A percentile compares a stretch with the other conserved stretches of the same genome.
phyloP scores from a whole-genome alignment of 192 early-diverging fungal species.

The Coemansia sp. region DNA sequence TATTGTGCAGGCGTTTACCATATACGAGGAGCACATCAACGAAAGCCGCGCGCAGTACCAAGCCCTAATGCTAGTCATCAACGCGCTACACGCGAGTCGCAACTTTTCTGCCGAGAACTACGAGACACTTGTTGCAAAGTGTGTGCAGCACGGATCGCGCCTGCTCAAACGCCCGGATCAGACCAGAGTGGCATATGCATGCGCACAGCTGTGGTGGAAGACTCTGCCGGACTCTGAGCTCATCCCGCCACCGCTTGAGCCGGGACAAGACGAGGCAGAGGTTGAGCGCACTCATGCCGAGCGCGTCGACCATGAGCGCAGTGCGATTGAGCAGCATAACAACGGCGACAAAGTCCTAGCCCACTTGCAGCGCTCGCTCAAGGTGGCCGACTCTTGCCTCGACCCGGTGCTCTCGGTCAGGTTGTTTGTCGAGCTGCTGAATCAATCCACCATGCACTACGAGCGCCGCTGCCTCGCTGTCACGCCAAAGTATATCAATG shows the following conservation, averaged over 20 bases:
- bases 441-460: constrained; percentile 93
- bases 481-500: constrained; percentile 89
- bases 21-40: constrained; percentile 95
- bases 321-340: constrained; percentile 65
- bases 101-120: constrained; percentile 90
- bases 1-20: constrained; percentile 93
- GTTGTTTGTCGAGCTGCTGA: constrained; percentile 96
- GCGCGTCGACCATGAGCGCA: constrained; percentile 50
- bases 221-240: constrained; percentile 48
- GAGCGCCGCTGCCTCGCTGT: constrained; percentile 89
- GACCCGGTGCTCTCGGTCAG: constrained; percentile 86
- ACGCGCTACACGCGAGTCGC: constrained; percentile 75
- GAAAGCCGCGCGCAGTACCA: constrained; percentile 90
- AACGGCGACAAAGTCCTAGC: constrained; percentile 88
- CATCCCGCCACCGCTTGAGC: constrained; percentile 41
- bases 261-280: constrained; percentile 47
- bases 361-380: constrained; percentile 91
- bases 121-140: constrained; percentile 90
- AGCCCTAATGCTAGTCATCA: constrained; percentile 85
- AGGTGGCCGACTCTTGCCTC: constrained; percentile 91
- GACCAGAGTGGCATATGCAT: constrained; percentile 78
- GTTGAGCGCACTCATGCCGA: constrained; percentile 34
- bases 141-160: constrained; percentile 83
- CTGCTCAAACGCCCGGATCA: constrained; percentile 95
- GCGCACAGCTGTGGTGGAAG: constrained; percentile 92